These are phyloP conservation scores for Pichia sp. DNA, from an alignment of 1,139 yeast genomes.

Conservation along the genomic window DNA sequence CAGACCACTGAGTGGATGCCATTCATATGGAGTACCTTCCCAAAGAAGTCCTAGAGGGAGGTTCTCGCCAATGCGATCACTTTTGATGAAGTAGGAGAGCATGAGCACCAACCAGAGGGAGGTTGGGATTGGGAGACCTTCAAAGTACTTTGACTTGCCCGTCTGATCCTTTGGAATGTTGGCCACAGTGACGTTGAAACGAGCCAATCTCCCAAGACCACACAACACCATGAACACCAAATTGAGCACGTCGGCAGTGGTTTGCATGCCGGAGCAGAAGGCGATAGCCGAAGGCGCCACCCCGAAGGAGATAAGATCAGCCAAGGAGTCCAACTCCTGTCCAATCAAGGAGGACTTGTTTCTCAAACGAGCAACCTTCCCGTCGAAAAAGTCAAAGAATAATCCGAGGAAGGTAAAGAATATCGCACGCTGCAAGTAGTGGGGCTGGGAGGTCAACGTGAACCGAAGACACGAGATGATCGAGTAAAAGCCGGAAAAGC, in stretches of 20 bases:
- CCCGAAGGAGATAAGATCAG: constrained; percentile 89
- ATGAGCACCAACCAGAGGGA: constrained; percentile 67
- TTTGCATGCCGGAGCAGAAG: constrained; percentile 81
- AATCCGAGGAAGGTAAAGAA: constrained; percentile 83
- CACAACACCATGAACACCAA: constrained; percentile 86
- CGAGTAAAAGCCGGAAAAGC: constrained; percentile 84
- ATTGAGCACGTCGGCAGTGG: constrained; percentile 73
- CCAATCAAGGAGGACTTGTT: constrained; percentile 93
- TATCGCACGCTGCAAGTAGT: constrained; percentile 84
- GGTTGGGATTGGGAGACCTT: constrained; percentile 94
- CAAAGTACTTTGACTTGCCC: constrained; percentile 82
- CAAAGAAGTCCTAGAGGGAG: constrained; percentile 66
- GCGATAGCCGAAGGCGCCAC: constrained; percentile 94
- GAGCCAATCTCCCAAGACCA: constrained; percentile 88
- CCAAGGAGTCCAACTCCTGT: constrained; percentile 93
- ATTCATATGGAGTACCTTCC: constrained; percentile 54
- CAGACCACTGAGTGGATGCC: constrained; percentile 64
- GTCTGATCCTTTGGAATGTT: constrained; percentile 82
- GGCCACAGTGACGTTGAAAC: constrained; percentile 91
- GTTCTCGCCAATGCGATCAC: constrained; percentile 36
- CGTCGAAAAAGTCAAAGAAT: constrained; percentile 94
- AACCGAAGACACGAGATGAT: constrained; percentile 81
- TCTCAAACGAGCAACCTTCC: constrained; percentile 92
- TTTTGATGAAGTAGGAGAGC: constrained; percentile 63
- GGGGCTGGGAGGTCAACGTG: constrained; percentile 60